Conservation (phyloP, 2,329 filamentous ascomycete species). For the Xylariaceae sp. region DNA sequence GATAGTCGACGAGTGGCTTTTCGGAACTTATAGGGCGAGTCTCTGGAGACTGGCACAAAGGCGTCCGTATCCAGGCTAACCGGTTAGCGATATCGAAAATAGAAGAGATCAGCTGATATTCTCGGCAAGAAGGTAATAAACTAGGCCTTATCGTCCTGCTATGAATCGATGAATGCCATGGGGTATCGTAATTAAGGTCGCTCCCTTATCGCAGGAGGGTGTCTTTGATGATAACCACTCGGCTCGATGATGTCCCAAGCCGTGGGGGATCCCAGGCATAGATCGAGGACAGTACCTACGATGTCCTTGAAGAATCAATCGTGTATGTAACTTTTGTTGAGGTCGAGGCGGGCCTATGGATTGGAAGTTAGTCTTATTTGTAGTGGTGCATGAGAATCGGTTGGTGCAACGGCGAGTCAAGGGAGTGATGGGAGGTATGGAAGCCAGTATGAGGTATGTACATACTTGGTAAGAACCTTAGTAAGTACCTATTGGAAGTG, state of each 20-base stretch:
- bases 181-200: not conserved
- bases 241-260: not conserved
- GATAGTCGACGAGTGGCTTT: not conserved
- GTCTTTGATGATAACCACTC: not conserved
- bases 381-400: not conserved
- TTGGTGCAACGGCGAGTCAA: not conserved
- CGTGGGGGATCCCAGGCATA: not conserved
- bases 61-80: constrained; percentile 18
- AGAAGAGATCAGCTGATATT: constrained; percentile 2
- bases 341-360: not conserved
- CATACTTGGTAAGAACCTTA: not conserved
- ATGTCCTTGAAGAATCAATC: not conserved
- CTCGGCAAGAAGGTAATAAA: constrained; percentile 14
- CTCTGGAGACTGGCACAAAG: constrained; percentile 15
- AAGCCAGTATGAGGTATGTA: no score
- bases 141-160: constrained; percentile 10
- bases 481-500: no score
- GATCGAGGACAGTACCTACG: not conserved
- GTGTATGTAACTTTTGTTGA: not conserved
- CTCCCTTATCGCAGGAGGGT: not conserved
- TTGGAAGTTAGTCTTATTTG: not conserved
- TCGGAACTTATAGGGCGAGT: not conserved
- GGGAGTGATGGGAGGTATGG: not conserved
- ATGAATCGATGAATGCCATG: not conserved
- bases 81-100: constrained; percentile 7